Evolutionary conservation across 2,329 filamentous ascomycete species (phyloP), one percentile per base, ranked within the genome.

Genomic region (Aspergillus eucalypticola): DNA sequence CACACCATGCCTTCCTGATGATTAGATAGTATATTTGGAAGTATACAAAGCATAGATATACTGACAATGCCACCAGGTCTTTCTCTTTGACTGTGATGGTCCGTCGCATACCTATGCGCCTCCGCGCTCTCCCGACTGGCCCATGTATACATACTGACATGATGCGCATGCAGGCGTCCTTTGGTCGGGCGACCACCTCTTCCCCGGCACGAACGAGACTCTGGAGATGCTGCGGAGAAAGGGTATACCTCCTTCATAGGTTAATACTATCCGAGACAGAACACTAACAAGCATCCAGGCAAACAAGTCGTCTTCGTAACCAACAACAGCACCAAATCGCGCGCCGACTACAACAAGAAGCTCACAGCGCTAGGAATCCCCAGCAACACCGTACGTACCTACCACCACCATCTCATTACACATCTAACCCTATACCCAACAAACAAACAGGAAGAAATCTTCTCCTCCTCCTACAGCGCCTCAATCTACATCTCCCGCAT

Each of bases 21-120:
- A 13, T 6, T 5, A 8, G 13, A 44, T 23, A 5, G 4, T n/a
- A 19, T 54, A 25, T 21, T 1, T 29, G 11, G 32, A 15, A 8
- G 2, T 8, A 2, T 21, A 17, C 19, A 1, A 23, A 17, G 19
- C 48, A 19, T 15, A 25, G n/a, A 50, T 56, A 63, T 41, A 56
- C 64, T 71, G 71, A 71, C 57, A 58, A 15, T 25, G 8, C 1
- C 53, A 50, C 61, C 67, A 96, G 92, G 88, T 91, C 38, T 98
- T 99, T 73, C 82, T 99, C 11, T 91, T 99, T 71, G 95, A 99
- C 75, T 99, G 95, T 79, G 95, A 99, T 86, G 95, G 94, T 96
- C 81, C 71, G 82, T 73, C 32, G 54, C 44, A 41, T 50, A 25
- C 17, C 38, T 10, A 50, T 19, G 15, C 57, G 25, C 19, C n/a